Evolutionary conservation across 495 filamentous ascomycete species (phyloP), one percentile per base, ranked within the genome.

Genomic region (Parathielavia hyrcaniae): DNA sequence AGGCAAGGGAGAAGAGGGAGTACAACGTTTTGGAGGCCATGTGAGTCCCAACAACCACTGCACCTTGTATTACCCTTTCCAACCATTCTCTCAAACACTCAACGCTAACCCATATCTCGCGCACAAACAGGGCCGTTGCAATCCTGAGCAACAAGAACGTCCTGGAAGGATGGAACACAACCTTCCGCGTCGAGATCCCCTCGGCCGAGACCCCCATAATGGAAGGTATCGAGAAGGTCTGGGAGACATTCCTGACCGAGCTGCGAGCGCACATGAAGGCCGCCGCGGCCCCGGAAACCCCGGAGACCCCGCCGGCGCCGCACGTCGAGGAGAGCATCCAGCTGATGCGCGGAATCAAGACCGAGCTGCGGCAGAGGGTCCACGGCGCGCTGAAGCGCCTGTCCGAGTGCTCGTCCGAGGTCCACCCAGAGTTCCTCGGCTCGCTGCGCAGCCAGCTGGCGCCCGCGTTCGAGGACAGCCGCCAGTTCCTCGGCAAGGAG

Each of bases 21-120:
- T 67, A 62, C 22, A 50, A 64, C 56, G 64, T 60, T 30, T 35
- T 57, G 14, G 40, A 36, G 7, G 36, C 48, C 23, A 14, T 64
- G 59, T 64, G 32, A 50, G 62, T 30, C 6, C 26, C 2, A 30
- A 30, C 6, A 30, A 2, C 2, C 26, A 2, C 6, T 30, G 2
- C 2, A 30, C 6, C 26, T 30, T 30, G 6, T 30, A 2, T 30
- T 30, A 6, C 2, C 6, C 26, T 30, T 30, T 30, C 26, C 26
- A 30, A 3, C 3, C 26, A 30, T n/a, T n/a, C 26, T 3, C 6
- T 3, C 26, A 6, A 30, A 30, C 3, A 30, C 26, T 30, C 26
- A 45, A 8, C 14, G 35, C 36, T 47, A 20, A 47, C 45, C 26
- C 11, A 2, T 13, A 6, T 30, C 9, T n/a, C n/a, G n/a, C n/a